These are phyloP conservation scores for Gossypium arboreum DNA, from an alignment of 345 rosid species.

Conservation along the genomic window DNA sequence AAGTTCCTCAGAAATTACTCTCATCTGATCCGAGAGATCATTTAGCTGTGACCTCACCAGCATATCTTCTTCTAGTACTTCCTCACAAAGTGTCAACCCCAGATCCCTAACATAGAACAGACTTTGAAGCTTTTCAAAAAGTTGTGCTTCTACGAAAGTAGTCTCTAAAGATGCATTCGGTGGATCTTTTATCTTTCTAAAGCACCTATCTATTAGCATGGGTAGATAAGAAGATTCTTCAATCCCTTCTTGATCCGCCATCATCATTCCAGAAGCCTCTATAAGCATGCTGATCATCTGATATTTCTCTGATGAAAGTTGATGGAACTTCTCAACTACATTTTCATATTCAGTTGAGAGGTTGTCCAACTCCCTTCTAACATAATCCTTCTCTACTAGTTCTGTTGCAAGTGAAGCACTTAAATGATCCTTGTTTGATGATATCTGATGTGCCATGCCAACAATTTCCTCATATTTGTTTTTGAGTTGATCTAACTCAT, in stretches of 20 bases:
- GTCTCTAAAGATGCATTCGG: slow-evolving; percentile 26
- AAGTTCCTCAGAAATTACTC: slow-evolving; percentile 42
- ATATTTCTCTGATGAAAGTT: slow-evolving; percentile 49
- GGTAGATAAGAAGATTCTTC: slow-evolving; percentile 30
- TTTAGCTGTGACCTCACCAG: slow-evolving; percentile 39
- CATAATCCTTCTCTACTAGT: slow-evolving; percentile 58
- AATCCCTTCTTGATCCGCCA: slow-evolving; percentile 31
- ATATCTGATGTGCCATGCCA: neutral
- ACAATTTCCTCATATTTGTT: slow-evolving; percentile 8
- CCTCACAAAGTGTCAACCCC: slow-evolving; percentile 58
- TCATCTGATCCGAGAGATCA: slow-evolving; percentile 44
- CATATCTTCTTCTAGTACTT: slow-evolving; percentile 59
- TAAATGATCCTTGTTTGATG: slow-evolving; percentile 37
- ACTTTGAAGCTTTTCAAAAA: slow-evolving; percentile 54
- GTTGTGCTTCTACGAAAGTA: slow-evolving; percentile 34
- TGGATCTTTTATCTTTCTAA: slow-evolving; percentile 50
- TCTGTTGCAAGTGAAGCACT: slow-evolving; percentile 52
- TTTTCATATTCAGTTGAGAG: slow-evolving; percentile 38
- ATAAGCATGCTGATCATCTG: slow-evolving; percentile 49
- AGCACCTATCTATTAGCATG: slow-evolving; percentile 48
- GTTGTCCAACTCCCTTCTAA: slow-evolving; percentile 45
- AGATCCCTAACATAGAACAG: slow-evolving; percentile 60
- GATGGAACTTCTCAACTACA: slow-evolving; percentile 37
- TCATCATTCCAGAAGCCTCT: slow-evolving; percentile 49
- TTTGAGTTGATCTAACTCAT: slow-evolving; percentile 11